Evolutionary conservation across 257 asterid genomes (phyloP), one percentile per base, ranked within the genome.

Genomic region (Fraxinus pennsylvanica): DNA sequence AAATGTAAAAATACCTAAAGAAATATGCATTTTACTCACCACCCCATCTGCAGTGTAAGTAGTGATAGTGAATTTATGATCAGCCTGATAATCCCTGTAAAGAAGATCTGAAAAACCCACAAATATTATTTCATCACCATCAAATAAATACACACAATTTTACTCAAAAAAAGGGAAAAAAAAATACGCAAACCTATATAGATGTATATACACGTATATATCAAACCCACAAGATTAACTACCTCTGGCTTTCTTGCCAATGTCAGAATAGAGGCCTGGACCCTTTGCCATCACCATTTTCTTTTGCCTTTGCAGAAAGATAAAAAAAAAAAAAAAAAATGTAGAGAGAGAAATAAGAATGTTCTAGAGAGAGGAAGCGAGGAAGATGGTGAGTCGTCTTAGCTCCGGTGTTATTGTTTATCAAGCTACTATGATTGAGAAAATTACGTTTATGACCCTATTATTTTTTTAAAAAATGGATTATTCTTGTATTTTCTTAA

Each of bases 171-270:
- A 54, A 39, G 2, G 52, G 72, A 21, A 9, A 29, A 59, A 69
- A 76, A 71, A 30, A 66, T 2, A 61, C 1, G 22, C 33, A 29
- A 6, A 13, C 19, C 5, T 47, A 47, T 14, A 47, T 9, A 2
- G 52, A 9, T 43, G 17, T 12, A 43, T 47, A 1, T 47, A 3
- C 12, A 59, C 8, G 45, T 1, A 41, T 41, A 27, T 3, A 67
- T 9, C 27, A 71, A 76, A 22, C 65, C 47, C 35, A 66, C 12
- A 45, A 0, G 50, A 66, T 15, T 2, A 77, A 83, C 79, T 50
- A 82, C 92, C 92, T 89, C 91, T 89, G 52, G 92, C 88, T 82
- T 74, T 85, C 86, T 85, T 89, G 65, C 91, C 93, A 73, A 89
- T 87, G 84, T 87, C 91, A 7, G 90, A 38, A 83, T 89, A 89